These are phyloP conservation scores for Sporisorium reilianum DNA, from an alignment of 1,284 basidiomycete species.

Conservation along the genomic window DNA sequence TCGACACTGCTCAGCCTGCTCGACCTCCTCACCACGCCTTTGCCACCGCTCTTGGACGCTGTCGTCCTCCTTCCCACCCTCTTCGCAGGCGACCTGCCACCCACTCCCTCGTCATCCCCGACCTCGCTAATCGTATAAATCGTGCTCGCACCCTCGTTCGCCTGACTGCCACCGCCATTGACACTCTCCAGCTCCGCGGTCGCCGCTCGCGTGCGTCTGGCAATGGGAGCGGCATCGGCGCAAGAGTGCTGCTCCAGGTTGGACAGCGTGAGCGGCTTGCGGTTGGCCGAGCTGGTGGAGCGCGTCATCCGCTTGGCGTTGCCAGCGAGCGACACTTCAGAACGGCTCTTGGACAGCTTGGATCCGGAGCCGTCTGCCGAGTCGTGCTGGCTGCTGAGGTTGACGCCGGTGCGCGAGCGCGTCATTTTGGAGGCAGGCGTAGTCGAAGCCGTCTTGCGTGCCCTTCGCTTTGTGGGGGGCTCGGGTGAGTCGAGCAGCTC, in stretches of 20 bases:
- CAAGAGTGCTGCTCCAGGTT: conserved; percentile 40
- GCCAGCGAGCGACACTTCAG: conserved; percentile 11
- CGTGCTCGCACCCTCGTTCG: conserved; percentile 28
- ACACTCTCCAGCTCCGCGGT: conserved; percentile 46
- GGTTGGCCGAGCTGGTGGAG: conserved; percentile 35
- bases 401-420: conserved; percentile 27
- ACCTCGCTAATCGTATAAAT: conserved; percentile 49
- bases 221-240: conserved; percentile 30
- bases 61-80: conserved; percentile 3
- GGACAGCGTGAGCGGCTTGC: conserved; percentile 48
- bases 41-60: neutral
- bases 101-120: conserved; percentile 21
- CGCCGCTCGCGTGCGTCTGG: conserved; percentile 41
- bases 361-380: neutral
- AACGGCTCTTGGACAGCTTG: conserved; percentile 25
- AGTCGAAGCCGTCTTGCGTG: conserved; percentile 17
- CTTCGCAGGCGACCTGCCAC: conserved; percentile 10
- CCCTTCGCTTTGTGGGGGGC: conserved; percentile 31
- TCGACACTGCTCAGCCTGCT: conserved; percentile 44
- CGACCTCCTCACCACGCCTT: conserved; percentile 28
- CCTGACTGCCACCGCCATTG: conserved; percentile 15
- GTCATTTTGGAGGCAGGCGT: conserved; percentile 23
- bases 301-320: conserved; percentile 29
- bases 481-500: conserved; percentile 18
- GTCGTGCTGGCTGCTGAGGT: conserved; percentile 10